phyloP scores from a whole-genome alignment of 805 yeast genomes.

The Grigorovia jiainica region DNA sequence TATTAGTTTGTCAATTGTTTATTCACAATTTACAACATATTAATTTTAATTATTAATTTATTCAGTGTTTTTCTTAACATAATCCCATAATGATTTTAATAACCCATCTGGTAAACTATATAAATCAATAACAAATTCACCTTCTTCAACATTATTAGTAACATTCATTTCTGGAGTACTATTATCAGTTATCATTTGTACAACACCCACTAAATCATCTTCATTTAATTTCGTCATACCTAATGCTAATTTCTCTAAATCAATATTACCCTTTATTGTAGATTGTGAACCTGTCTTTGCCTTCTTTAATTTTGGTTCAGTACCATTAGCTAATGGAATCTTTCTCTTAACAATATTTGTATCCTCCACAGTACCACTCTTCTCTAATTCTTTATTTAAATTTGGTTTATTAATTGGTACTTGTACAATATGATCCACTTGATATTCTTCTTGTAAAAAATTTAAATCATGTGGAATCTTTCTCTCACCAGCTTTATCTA shows the following conservation, averaged over 20 bases:
- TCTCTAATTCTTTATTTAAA: conserved; percentile 61
- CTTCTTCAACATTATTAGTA: conserved; percentile 90
- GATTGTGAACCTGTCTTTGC: conserved; percentile 34
- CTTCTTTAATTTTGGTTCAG: conserved; percentile 39
- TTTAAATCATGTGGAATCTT: conserved; percentile 84
- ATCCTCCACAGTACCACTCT: conserved; percentile 76
- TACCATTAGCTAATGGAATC: conserved; percentile 10
- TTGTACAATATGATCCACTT: conserved; percentile 65
- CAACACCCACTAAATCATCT: conserved; percentile 89
- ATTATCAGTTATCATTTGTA: conserved; percentile 96
- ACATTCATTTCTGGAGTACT: conserved; percentile 92
- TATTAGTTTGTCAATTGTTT: too few species aligned
- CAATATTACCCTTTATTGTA: conserved; percentile 65
- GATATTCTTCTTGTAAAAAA: conserved; percentile 68
- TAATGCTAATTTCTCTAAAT: conserved; percentile 82
- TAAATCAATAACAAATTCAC: conserved; percentile 94
- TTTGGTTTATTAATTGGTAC: conserved; percentile 71
- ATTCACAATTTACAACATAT: too few species aligned
- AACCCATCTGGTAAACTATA: conserved; percentile 88
- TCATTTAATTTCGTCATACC: conserved; percentile 81
- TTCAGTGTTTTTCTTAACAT: conserved; percentile 60
- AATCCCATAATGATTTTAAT: conserved; percentile 90
- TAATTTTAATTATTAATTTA: background rate
- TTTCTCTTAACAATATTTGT: conserved; percentile 16
- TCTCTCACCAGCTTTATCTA: conserved; percentile 87